Conservation (phyloP, 352 stramenopile genomes). For the Globisporangium heterothallicum region DNA sequence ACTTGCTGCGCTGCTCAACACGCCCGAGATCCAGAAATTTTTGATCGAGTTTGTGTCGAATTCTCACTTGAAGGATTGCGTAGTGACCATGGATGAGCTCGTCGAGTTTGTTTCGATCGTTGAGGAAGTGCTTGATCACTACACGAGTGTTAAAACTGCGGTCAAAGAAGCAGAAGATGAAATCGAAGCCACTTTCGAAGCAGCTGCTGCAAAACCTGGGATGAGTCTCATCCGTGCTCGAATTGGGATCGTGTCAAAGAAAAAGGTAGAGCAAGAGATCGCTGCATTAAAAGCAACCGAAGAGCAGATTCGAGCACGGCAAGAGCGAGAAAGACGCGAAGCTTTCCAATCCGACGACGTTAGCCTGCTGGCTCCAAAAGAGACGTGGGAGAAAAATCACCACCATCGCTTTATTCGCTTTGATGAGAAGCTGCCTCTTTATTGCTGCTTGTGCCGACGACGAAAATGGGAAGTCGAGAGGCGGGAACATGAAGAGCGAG, state of each 20-base stretch:
- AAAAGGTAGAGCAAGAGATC: slow-evolving; percentile 52
- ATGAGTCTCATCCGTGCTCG: slow-evolving; percentile 30
- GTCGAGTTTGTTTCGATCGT: slow-evolving; percentile 49
- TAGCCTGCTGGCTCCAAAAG: slow-evolving; percentile 24
- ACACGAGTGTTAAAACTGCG: slow-evolving; percentile 29
- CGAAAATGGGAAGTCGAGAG: slow-evolving; percentile 56
- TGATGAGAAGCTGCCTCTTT: slow-evolving; percentile 19
- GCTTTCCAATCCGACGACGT: slow-evolving; percentile 17
- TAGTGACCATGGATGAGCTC: slow-evolving; percentile 35
- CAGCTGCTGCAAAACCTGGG: slow-evolving; percentile 9
- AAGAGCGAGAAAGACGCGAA: slow-evolving; percentile 14
- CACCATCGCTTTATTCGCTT: slow-evolving; percentile 59
- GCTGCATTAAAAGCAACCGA: slow-evolving; percentile 33
- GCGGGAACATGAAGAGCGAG: slow-evolving; percentile 34
- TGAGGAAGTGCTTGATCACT: slow-evolving; percentile 51
- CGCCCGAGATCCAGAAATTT: slow-evolving; percentile 47
- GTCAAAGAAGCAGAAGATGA: slow-evolving; percentile 57
- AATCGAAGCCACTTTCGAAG: slow-evolving; percentile 35
- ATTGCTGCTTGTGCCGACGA: slow-evolving; percentile 59
- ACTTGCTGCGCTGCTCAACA: slow-evolving; percentile 35
- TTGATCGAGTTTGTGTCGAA: slow-evolving; percentile 49
- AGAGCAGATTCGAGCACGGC: slow-evolving; percentile 23
- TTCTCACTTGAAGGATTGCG: slow-evolving; percentile 13
- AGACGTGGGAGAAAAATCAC: slow-evolving; percentile 68
- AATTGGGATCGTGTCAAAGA: slow-evolving; percentile 48